phyloP scores from a whole-genome alignment of 1,139 yeast species.

The Suhomyces wounanorum region DNA sequence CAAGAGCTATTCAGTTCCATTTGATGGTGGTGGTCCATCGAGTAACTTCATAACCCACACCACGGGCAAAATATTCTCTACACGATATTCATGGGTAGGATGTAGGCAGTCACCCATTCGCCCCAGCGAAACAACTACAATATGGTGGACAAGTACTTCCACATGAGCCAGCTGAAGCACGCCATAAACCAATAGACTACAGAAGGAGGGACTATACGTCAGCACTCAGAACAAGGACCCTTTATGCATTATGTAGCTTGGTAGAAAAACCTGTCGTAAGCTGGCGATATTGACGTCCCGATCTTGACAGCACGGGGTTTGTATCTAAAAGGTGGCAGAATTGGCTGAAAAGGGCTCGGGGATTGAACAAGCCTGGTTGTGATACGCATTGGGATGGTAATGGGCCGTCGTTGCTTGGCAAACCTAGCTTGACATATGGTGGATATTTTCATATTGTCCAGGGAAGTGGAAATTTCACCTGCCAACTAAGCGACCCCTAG shows the following conservation, averaged over 20 bases:
- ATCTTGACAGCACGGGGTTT: background rate
- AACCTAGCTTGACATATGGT: background rate
- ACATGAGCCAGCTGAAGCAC: background rate
- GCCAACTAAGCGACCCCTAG: background rate
- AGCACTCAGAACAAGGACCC: background rate
- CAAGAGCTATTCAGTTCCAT: too few species aligned
- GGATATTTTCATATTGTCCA: background rate
- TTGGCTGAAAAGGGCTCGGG: background rate
- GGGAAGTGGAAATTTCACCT: background rate
- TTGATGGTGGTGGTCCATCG: too few species aligned
- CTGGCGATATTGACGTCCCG: background rate
- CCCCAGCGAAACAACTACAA: background rate
- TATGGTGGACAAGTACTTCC: background rate
- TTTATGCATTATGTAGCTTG: background rate
- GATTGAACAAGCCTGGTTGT: background rate
- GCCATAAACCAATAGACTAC: background rate
- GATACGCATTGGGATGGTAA: too few species aligned
- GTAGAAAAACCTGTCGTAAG: background rate
- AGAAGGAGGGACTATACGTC: background rate
- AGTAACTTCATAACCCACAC: background rate
- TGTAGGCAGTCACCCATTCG: background rate
- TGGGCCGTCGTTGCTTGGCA: background rate
- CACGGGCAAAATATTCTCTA: background rate
- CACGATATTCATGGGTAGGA: background rate
- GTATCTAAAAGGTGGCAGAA: background rate